Percentiles rank a stretch among this genome's conserved stretches.
Evolutionary conservation across 169 alveolate species (phyloP).

Genomic region (Plasmodium cynomolgi): DNA sequence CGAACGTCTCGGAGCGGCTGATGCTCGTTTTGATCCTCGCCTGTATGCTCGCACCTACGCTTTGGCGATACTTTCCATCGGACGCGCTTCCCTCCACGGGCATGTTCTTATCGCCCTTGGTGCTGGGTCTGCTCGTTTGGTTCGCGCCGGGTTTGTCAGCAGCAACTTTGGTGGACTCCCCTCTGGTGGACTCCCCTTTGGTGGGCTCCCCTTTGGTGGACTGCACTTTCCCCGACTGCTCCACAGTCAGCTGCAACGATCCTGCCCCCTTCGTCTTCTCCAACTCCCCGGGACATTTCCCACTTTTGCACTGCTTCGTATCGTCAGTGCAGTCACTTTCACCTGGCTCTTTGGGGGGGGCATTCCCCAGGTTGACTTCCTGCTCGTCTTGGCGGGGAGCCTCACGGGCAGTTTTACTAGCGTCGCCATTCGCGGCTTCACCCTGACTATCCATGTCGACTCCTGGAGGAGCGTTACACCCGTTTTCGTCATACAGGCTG

Average conservation of each 20-base stretch:
- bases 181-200: too few relatives aligned
- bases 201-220: background rate
- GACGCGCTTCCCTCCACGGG: background rate
- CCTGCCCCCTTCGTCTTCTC: background rate
- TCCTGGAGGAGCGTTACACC: background rate
- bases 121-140: background rate
- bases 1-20: background rate
- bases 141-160: background rate
- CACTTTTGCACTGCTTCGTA: background rate
- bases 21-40: conserved; percentile 12
- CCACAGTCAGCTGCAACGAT: background rate
- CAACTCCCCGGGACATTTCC: background rate
- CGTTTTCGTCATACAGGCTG: background rate
- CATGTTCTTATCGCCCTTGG: background rate
- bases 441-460: background rate
- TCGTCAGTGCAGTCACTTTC: background rate
- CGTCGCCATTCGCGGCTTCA: background rate
- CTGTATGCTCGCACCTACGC: background rate
- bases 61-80: background rate
- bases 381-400: background rate
- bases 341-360: background rate
- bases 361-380: background rate
- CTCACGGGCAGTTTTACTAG: background rate
- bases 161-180: background rate
- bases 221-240: background rate